Percentiles rank a stretch among this genome's conserved stretches.
These are phyloP conservation scores for Lepidopterella palustris DNA, from an alignment of 495 filamentous ascomycete species.

Conservation along the genomic window DNA sequence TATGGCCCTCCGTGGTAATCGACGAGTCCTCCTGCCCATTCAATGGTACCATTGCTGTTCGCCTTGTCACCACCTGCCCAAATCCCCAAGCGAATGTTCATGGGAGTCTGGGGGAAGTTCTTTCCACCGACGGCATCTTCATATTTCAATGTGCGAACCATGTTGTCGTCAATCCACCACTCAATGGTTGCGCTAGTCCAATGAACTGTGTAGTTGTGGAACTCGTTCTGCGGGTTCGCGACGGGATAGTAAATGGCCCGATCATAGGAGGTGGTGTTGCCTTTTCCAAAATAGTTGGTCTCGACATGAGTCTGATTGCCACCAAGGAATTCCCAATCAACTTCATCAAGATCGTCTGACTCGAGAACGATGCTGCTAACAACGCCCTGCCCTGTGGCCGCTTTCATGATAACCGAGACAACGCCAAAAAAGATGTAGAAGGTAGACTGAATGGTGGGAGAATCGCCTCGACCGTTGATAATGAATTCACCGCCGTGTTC, in stretches of 20 bases:
- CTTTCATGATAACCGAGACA: conserved; percentile 4
- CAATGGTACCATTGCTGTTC: conserved; percentile 20
- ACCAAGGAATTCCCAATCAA: conserved; percentile 17
- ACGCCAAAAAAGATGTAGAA: conserved; percentile 16
- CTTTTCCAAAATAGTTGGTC: conserved; percentile 23
- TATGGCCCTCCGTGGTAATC: conserved; percentile 24
- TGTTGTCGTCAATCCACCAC: conserved; percentile 25
- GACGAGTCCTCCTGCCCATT: conserved; percentile 28
- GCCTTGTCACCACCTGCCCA: conserved; percentile 24
- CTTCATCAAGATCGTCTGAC: conserved; percentile 17
- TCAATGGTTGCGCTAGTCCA: conserved; percentile 27
- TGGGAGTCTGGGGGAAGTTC: conserved; percentile 29
- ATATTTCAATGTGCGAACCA: conserved; percentile 25
- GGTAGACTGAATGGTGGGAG: conserved; percentile 11
- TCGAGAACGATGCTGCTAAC: conserved; percentile 7
- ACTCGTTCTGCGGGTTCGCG: conserved; percentile 7
- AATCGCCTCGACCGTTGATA: conserved; percentile 5
- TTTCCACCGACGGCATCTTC: conserved; percentile 22
- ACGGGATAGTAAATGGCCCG: conserved; percentile 4
- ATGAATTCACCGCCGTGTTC: conserved; percentile 7
- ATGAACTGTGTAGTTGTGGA: conserved; percentile 31
- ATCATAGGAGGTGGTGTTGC: conserved; percentile 15
- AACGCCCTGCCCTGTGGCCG: conserved; percentile 8
- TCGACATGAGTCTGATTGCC: conserved; percentile 8
- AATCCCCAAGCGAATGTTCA: conserved; percentile 27